These are phyloP conservation scores for Trichomonas gallinae DNA, from an alignment of 208 protist genomes.

Conservation along the genomic window DNA sequence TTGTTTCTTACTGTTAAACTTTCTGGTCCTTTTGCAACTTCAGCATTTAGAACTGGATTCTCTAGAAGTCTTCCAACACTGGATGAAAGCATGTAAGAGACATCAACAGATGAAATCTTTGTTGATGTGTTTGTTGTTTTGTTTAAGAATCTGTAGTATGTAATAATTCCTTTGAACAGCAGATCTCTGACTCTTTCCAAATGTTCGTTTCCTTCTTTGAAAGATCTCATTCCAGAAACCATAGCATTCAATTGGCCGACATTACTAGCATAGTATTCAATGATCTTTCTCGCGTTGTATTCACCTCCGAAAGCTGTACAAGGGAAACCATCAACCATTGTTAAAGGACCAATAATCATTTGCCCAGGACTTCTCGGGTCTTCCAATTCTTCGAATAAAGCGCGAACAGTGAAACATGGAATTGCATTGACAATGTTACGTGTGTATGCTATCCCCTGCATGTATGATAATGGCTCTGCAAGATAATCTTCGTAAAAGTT, in stretches of 20 bases:
- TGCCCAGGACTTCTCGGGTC: neutral
- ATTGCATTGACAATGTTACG: neutral
- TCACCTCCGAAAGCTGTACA: neutral
- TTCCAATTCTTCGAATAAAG: neutral
- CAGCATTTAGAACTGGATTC: neutral
- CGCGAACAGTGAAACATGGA: neutral
- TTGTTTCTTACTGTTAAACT: neutral
- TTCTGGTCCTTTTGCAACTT: neutral
- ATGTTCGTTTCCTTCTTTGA: neutral
- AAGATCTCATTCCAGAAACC: neutral
- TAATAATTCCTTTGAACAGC: neutral
- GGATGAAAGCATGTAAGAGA: neutral
- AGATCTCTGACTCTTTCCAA: neutral
- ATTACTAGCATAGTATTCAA: neutral
- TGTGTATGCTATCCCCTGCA: neutral
- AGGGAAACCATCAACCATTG: neutral
- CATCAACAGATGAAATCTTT: too few species aligned
- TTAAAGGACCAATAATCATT: neutral
- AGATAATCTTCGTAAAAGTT: neutral
- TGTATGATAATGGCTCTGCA: neutral
- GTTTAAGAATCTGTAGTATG: neutral
- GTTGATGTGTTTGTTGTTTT: too few species aligned
- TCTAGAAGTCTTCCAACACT: neutral
- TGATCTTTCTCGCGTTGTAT: neutral
- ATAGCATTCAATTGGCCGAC: neutral